Percentiles rank a stretch among this genome's conserved stretches.
Conservation (phyloP, 441 rosid species). For the Geranium incanum region DNA sequence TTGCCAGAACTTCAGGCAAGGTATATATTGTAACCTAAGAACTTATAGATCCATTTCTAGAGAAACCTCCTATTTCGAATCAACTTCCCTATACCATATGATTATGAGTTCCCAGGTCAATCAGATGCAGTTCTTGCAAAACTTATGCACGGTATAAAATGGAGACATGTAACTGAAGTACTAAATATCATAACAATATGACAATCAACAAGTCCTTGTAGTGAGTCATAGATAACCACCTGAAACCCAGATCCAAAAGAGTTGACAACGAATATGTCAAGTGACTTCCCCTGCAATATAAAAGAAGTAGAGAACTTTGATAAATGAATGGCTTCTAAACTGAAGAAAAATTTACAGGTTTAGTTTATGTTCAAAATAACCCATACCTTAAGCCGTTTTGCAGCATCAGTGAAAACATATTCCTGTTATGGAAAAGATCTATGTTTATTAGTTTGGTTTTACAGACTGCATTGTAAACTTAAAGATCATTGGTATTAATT, state of each 20-base stretch:
- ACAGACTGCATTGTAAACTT: slow-evolving; percentile 13
- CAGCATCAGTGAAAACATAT: slow-evolving; percentile 61
- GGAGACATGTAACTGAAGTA: not conserved
- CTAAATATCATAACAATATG: not conserved
- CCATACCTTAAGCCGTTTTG: slow-evolving; percentile 55
- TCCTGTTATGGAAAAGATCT: slow-evolving; percentile 39
- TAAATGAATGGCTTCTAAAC: slow-evolving; percentile 14
- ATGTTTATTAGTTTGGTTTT: slow-evolving; percentile 17
- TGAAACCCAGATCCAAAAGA: slow-evolving; percentile 94
- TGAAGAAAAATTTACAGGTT: slow-evolving; percentile 3
- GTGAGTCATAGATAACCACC: slow-evolving; percentile 32
- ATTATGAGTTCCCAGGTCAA: slow-evolving; percentile 3
- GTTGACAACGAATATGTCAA: slow-evolving; percentile 87
- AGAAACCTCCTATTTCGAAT: not conserved
- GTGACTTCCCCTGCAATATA: slow-evolving; percentile 60
- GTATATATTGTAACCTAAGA: not conserved
- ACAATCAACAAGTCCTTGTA: slow-evolving; percentile 11
- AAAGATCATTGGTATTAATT: slow-evolving; percentile 10
- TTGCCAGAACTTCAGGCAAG: not conserved
- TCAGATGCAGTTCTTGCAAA: not conserved
- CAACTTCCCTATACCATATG: not conserved
- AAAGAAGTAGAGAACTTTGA: slow-evolving; percentile 11
- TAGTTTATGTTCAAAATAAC: slow-evolving; percentile 1
- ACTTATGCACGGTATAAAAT: not conserved
- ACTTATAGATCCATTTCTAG: not conserved